A percentile compares a stretch with the other conserved stretches of the same genome.
Conservation (phyloP, 768 basidiomycete species). For the Ramaria rubella region DNA sequence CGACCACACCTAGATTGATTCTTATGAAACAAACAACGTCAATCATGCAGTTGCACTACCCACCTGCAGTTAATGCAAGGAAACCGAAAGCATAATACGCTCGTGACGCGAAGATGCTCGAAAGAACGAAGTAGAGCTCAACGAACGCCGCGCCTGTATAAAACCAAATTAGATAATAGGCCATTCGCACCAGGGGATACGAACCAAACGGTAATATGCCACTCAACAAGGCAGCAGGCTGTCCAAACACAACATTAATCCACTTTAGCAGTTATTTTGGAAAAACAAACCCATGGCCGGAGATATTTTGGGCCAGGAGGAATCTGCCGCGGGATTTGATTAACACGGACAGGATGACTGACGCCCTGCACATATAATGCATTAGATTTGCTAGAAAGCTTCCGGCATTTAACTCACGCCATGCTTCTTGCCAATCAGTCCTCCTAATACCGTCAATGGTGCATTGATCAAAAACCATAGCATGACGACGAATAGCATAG, state of each 20-base stretch:
- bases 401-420: conserved; percentile 48
- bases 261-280: conserved; percentile 7
- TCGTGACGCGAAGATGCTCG: conserved; percentile 84
- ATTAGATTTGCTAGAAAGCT: background rate
- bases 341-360: conserved; percentile 80
- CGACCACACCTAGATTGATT: conserved; percentile 47
- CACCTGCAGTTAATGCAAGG: conserved; percentile 68
- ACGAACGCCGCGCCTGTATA: conserved; percentile 85
- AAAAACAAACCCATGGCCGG: conserved; percentile 57
- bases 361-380: conserved; percentile 43
- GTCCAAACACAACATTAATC: conserved; percentile 10
- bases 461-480: conserved; percentile 94
- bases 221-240: conserved; percentile 69
- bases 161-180: conserved; percentile 1
- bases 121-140: conserved; percentile 88
- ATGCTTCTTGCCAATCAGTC: conserved; percentile 79
- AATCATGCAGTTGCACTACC: background rate
- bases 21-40: background rate
- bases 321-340: conserved; percentile 94
- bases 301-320: conserved; percentile 84
- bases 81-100: conserved; percentile 98
- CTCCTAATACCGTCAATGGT: conserved; percentile 65
- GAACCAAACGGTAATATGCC: conserved; percentile 88
- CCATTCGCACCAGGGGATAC: conserved; percentile 13
- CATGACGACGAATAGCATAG: conserved; percentile 75